A percentile compares a stretch with the other conserved stretches of the same genome.
phyloP scores from a whole-genome alignment of 148 eudicot species.

The Beta vulgaris region DNA sequence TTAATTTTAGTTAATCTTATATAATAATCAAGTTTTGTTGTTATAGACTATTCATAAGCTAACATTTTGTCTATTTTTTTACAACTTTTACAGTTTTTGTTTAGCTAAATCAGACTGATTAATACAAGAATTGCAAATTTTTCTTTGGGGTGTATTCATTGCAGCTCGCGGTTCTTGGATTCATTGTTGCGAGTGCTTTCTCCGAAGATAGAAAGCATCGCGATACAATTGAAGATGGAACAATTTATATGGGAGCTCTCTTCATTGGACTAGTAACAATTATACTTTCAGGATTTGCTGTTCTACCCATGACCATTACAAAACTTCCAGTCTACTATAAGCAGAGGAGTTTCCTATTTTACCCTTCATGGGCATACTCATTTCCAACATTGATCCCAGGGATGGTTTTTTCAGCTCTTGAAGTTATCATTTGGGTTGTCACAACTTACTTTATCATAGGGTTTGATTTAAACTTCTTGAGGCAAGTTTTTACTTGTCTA shows the following conservation, averaged over 20 bases:
- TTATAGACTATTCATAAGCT: background rate
- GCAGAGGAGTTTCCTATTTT: slow-evolving; percentile 33
- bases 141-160: slow-evolving; percentile 5
- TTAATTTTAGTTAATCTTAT: no score
- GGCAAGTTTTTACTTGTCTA: slow-evolving; percentile 6
- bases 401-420: slow-evolving; percentile 24
- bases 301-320: slow-evolving; percentile 27
- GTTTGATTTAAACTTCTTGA: slow-evolving; percentile 26
- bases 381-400: slow-evolving; percentile 37
- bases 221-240: slow-evolving; percentile 26
- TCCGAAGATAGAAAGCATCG: slow-evolving; percentile 26
- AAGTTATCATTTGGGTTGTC: slow-evolving; percentile 27
- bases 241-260: slow-evolving; percentile 31
- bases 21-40: no score
- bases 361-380: slow-evolving; percentile 39
- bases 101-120: no score
- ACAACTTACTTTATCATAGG: slow-evolving; percentile 38
- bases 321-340: slow-evolving; percentile 42
- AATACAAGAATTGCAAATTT: no score
- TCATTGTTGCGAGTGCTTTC: slow-evolving; percentile 55
- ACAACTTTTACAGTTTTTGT: no score
- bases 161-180: slow-evolving; percentile 50
- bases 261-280: slow-evolving; percentile 22
- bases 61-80: no score
- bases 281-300: slow-evolving; percentile 31